Evolutionary conservation across 2,329 filamentous ascomycete species (phyloP), one percentile per base, ranked within the genome.

Genomic region (Penicillium paneum): DNA sequence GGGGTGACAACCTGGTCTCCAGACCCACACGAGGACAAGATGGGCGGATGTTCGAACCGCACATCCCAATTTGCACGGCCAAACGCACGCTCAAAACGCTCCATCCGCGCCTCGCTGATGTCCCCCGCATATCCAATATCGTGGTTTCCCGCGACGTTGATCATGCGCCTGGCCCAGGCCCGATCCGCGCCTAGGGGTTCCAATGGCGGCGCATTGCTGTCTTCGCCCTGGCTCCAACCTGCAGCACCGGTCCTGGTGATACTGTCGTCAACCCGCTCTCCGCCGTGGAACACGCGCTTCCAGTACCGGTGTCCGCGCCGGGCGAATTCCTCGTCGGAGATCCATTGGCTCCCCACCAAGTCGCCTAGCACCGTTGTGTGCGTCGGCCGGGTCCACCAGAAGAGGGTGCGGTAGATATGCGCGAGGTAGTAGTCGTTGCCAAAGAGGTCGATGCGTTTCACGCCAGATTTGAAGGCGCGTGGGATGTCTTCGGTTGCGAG

Each of bases 71-170:
- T 96, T 17, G 89, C 85, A 60, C 86, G 89, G 53, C 94, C 94
- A 76, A 96, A 99, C 1, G 83, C 82, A 21, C 81, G 80, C 74
- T 96, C 91, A 69, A 97, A 99, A 1, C 94, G 83, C 28, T 83
- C 78, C 51, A 97, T 79, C 3, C 91, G 84, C 57, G 84, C 80
- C n/a, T 81, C 76, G 38, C 88, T 91, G 57, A 97, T 81, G 71
- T 99, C 94, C 3, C 94, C 94, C 0, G 92, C 91, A 70, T 99
- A 99, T 32, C 94, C 94, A 67, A 99, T 87, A 71, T 99, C 94
- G 70, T 99, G 94, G 68, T 99, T 99, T 1, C 94, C 94, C 0
- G 86, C 91, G 26, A 97, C 84, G 63, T 96, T 95, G 70, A 99
- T 91, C 59, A 97, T 80, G 52, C 88, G 83, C 38, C 78, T 81